Conservation (phyloP, 2,329 filamentous ascomycete species). For the Fusarium duplospermum region DNA sequence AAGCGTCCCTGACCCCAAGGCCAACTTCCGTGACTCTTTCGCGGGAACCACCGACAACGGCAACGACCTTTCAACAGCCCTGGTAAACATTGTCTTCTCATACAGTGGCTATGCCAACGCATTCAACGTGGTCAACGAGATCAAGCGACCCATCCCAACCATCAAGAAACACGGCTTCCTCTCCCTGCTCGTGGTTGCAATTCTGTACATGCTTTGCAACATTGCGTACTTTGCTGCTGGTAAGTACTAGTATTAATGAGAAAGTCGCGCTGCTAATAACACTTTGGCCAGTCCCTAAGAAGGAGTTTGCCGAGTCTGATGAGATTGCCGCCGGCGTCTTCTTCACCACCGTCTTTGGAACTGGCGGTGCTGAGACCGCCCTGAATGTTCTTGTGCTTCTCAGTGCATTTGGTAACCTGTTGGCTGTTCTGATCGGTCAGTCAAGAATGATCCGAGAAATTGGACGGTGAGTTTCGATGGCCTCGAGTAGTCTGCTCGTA, state of each 20-base stretch:
- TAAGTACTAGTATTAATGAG: conserved; percentile 3
- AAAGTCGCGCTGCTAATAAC: background rate
- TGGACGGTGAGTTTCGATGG: conserved; percentile 53
- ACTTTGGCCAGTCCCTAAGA: conserved; percentile 58
- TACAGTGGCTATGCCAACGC: conserved; percentile 69
- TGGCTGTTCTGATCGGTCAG: conserved; percentile 65
- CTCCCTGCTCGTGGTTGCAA: conserved; percentile 63
- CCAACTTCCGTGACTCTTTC: conserved; percentile 53
- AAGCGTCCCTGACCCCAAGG: conserved; percentile 45
- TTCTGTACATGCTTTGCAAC: conserved; percentile 69
- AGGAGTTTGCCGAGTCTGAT: conserved; percentile 63
- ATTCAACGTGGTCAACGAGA: conserved; percentile 72
- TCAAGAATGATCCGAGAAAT: conserved; percentile 71
- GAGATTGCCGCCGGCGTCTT: conserved; percentile 68
- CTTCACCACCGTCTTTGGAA: conserved; percentile 69
- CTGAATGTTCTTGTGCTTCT: conserved; percentile 69
- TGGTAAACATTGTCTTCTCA: conserved; percentile 70
- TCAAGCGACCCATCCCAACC: conserved; percentile 68
- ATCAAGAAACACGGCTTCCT: conserved; percentile 62
- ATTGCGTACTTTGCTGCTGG: conserved; percentile 70
- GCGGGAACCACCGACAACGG: conserved; percentile 50
- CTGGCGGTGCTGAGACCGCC: conserved; percentile 60
- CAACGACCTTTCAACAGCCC: conserved; percentile 56
- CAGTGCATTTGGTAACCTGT: conserved; percentile 69
- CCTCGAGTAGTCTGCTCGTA: rapidly evolving